These are phyloP conservation scores for Phaeolepiota aurea DNA, from an alignment of 768 basidiomycete species.

Conservation along the genomic window DNA sequence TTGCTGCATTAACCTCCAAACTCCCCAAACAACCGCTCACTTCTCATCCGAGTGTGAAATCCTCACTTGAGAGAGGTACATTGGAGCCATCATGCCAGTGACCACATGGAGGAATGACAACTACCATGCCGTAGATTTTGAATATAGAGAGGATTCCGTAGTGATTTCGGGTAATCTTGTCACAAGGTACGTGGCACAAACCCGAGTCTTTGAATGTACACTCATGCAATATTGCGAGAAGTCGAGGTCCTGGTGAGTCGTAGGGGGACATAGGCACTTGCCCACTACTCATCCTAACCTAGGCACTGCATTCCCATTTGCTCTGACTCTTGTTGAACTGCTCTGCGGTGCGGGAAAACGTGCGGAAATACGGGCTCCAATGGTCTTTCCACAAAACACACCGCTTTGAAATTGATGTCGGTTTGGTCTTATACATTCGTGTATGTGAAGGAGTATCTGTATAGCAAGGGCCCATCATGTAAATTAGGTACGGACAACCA, in stretches of 20 bases:
- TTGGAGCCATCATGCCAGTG: too few relatives aligned
- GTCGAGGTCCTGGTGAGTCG: slow-evolving; percentile 62
- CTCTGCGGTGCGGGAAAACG: slow-evolving; percentile 59
- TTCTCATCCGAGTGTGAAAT: slow-evolving; percentile 69
- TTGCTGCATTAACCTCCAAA: slow-evolving; percentile 55
- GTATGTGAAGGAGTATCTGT: too few relatives aligned
- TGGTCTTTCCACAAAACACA: slow-evolving; percentile 60
- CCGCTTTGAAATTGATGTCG: slow-evolving; percentile 31
- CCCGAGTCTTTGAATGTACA: not conserved
- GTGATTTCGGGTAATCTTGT: slow-evolving; percentile 66
- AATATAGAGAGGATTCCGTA: slow-evolving; percentile 67
- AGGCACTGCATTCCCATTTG: slow-evolving; percentile 76
- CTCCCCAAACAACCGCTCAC: slow-evolving; percentile 61
- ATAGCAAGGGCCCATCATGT: too few relatives aligned
- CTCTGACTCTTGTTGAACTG: slow-evolving; percentile 64
- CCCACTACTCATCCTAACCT: not conserved
- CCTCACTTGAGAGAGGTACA: slow-evolving; percentile 46
- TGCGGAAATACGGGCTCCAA: slow-evolving; percentile 51
- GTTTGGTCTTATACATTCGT: too few relatives aligned
- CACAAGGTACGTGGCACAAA: slow-evolving; percentile 52
- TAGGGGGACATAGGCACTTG: not conserved
- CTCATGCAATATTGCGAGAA: slow-evolving; percentile 14
- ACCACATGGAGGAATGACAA: too few relatives aligned
- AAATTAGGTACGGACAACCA: slow-evolving; percentile 48
- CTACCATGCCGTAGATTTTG: slow-evolving; percentile 39